phyloP scores from a whole-genome alignment of 2,329 filamentous ascomycete genomes.

The Xylariaceae sp. region DNA sequence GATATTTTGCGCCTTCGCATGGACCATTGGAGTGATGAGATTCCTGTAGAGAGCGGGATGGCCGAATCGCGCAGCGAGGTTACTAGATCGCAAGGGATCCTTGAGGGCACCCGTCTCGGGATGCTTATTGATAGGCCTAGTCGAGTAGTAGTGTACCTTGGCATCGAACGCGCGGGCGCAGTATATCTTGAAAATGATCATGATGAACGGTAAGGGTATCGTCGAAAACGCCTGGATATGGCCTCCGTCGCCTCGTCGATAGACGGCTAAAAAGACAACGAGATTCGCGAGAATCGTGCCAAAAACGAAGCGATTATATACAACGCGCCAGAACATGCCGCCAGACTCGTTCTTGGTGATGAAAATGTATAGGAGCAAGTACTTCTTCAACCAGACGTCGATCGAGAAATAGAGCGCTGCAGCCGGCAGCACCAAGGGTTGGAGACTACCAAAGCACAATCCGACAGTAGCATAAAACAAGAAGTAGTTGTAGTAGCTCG shows the following conservation, averaged over 20 bases:
- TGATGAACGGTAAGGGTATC: slow-evolving; percentile 68
- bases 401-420: slow-evolving; percentile 85
- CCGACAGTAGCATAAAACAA: slow-evolving; percentile 89
- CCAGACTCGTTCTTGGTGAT: slow-evolving; percentile 96
- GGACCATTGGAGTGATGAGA: slow-evolving; percentile 24
- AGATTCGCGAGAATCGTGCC: slow-evolving; percentile 71
- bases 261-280: slow-evolving; percentile 70
- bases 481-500: slow-evolving; percentile 97
- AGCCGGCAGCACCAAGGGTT: slow-evolving; percentile 80
- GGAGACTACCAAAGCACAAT: slow-evolving; percentile 75
- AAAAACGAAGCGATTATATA: slow-evolving; percentile 92
- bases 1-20: slow-evolving; percentile 76
- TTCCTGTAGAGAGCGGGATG: slow-evolving; percentile 47
- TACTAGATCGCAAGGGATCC: slow-evolving; percentile 55
- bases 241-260: slow-evolving; percentile 58
- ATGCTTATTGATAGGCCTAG: slow-evolving; percentile 48
- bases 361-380: slow-evolving; percentile 88
- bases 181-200: slow-evolving; percentile 81
- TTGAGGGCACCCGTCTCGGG: slow-evolving; percentile 44
- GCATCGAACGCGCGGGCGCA: slow-evolving; percentile 71
- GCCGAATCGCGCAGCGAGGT: slow-evolving; percentile 72
- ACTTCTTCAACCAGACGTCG: slow-evolving; percentile 90
- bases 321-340: slow-evolving; percentile 82
- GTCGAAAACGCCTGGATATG: slow-evolving; percentile 60
- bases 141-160: slow-evolving; percentile 75